Conservation (phyloP, 1,284 basidiomycete species). For the Tilletia walkeri region DNA sequence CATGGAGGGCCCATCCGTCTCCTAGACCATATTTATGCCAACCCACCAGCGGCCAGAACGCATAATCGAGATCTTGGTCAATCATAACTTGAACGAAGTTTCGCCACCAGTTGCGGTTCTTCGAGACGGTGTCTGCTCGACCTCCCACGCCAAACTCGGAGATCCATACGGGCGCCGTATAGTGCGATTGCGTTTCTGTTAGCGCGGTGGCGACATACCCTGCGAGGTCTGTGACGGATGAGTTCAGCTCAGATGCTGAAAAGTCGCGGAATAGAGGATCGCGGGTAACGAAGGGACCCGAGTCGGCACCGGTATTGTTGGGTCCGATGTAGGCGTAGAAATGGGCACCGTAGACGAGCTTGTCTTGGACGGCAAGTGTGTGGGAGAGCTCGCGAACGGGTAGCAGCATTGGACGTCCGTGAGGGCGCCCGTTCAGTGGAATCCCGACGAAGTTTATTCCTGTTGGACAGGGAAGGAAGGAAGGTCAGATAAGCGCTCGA, state of each 20-base stretch:
- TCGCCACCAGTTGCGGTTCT: constrained; percentile 23
- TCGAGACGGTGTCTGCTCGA: constrained; percentile 5
- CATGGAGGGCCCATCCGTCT: constrained; percentile 21
- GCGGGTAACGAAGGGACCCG: constrained; percentile 4
- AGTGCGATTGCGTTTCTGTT: constrained; percentile 17
- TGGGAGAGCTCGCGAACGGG: constrained; percentile 22
- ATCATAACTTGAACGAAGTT: constrained; percentile 18
- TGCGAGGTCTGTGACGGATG: constrained; percentile 8
- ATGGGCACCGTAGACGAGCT: constrained; percentile 26
- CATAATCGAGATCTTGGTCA: constrained; percentile 23
- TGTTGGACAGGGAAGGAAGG: background rate
- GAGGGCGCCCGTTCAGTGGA: constrained; percentile 11
- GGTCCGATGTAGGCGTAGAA: constrained; percentile 27
- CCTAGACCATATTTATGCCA: constrained; percentile 23
- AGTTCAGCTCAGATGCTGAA: background rate
- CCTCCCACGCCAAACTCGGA: constrained; percentile 23
- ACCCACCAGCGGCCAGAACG: constrained; percentile 24
- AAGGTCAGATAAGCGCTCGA: background rate
- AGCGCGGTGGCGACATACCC: constrained; percentile 21
- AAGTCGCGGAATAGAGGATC: constrained; percentile 25
- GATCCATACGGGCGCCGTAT: constrained; percentile 27
- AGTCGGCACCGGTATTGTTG: constrained; percentile 23
- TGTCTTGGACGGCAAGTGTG: constrained; percentile 24
- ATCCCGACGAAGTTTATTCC: constrained; percentile 28
- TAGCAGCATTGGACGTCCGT: constrained; percentile 22